Evolutionary conservation across 2,329 filamentous ascomycete species (phyloP).

Genomic region (Paracamarosporium sp.): DNA sequence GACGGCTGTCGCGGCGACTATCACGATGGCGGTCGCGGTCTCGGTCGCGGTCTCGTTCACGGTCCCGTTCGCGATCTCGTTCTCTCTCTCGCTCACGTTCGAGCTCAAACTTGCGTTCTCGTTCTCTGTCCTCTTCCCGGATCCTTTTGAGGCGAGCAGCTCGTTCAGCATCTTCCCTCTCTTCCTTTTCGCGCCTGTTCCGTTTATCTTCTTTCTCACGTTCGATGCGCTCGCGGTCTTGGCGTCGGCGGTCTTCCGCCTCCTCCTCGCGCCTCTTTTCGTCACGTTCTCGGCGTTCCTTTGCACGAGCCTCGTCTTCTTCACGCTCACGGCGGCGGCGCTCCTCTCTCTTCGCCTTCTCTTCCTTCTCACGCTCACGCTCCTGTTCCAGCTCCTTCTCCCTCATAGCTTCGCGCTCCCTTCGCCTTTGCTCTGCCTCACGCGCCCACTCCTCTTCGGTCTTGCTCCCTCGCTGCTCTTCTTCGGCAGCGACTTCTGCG

Average conservation of each 20-base stretch:
- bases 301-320: conserved; percentile 54
- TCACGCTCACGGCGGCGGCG: conserved; percentile 58
- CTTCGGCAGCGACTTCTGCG: conserved; percentile 69
- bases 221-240: conserved; percentile 36
- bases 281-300: conserved; percentile 53
- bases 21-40: conserved; percentile 58
- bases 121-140: conserved; percentile 41
- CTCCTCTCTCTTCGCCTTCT: conserved; percentile 63
- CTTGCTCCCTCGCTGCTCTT: conserved; percentile 70
- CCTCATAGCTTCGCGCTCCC: conserved; percentile 67
- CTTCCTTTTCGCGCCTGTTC: conserved; percentile 52
- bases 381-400: conserved; percentile 68
- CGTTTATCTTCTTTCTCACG: conserved; percentile 60
- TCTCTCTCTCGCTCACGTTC: conserved; percentile 53
- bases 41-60: conserved; percentile 42
- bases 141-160: conserved; percentile 51
- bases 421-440: conserved; percentile 67
- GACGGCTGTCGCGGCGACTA: conserved; percentile 50
- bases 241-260: conserved; percentile 38
- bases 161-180: conserved; percentile 52
- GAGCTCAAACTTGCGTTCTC: conserved; percentile 47
- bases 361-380: conserved; percentile 60
- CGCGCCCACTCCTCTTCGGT: conserved; percentile 76
- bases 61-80: conserved; percentile 28
- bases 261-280: conserved; percentile 47